A percentile compares a stretch with the other conserved stretches of the same genome.
Evolutionary conservation across 768 basidiomycete genomes (phyloP).

Genomic region (Suillus ampliporus): DNA sequence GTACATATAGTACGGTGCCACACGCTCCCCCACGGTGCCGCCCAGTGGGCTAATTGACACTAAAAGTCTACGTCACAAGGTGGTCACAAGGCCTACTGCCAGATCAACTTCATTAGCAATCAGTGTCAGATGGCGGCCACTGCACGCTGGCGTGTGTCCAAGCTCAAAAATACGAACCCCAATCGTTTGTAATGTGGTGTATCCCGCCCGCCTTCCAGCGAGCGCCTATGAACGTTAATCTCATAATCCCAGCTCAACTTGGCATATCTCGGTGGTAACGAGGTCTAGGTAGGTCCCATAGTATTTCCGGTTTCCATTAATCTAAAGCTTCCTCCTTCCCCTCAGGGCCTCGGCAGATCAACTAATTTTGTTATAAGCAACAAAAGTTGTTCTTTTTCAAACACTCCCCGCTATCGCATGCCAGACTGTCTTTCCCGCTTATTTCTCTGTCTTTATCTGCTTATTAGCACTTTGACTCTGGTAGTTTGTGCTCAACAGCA

Average conservation of each 20-base stretch:
- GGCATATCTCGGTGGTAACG: slow-evolving; percentile 3
- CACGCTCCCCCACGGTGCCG: too few relatives aligned
- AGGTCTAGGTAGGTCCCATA: not conserved
- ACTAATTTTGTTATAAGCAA: not conserved
- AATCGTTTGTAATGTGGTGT: not conserved
- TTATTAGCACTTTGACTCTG: slow-evolving; percentile 10
- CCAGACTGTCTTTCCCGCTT: slow-evolving; percentile 25
- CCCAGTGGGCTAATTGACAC: too few relatives aligned
- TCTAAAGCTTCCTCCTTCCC: not conserved
- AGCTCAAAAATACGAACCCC: not conserved
- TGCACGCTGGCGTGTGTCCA: not conserved
- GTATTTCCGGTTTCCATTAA: slow-evolving; percentile 5
- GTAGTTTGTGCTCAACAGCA: slow-evolving; percentile 22
- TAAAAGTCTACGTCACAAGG: too few relatives aligned
- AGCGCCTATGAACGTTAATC: slow-evolving; percentile 1
- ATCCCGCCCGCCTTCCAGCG: not conserved
- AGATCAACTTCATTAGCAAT: not conserved
- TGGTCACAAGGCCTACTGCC: not conserved
- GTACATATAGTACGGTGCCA: too few relatives aligned
- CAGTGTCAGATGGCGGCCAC: not conserved
- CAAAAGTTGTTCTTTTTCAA: not conserved
- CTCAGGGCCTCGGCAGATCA: not conserved
- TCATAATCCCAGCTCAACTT: not conserved
- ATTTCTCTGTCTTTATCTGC: slow-evolving; percentile 20
- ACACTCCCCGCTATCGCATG: slow-evolving; percentile 22